Evolutionary conservation across 1,284 basidiomycete genomes (phyloP).

Genomic region (Sphaerobolus stellatus): DNA sequence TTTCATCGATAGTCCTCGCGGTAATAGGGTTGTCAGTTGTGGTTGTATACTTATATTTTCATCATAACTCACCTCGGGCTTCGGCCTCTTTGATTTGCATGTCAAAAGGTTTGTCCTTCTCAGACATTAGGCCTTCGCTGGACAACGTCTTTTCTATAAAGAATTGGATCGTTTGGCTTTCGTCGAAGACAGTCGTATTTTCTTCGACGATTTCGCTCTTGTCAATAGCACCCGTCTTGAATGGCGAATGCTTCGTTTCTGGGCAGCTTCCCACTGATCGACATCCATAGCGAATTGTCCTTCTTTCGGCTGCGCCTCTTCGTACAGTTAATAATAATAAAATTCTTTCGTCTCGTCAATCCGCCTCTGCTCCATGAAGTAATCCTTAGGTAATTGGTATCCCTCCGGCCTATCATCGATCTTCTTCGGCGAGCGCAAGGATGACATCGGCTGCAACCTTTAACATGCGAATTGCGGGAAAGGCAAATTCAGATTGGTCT

Average conservation of each 20-base stretch:
- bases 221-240: slow-evolving; percentile 88
- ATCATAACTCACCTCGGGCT: slow-evolving; percentile 65
- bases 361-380: slow-evolving; percentile 98
- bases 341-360: slow-evolving; percentile 97
- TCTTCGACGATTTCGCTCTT: slow-evolving; percentile 77
- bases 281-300: slow-evolving; percentile 96
- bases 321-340: slow-evolving; percentile 91
- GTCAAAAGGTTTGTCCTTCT: slow-evolving; percentile 85
- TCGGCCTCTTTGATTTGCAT: slow-evolving; percentile 92
- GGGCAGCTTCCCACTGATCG: slow-evolving; percentile 94
- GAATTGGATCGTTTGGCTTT: slow-evolving; percentile 95
- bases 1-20: slow-evolving; percentile 89
- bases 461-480: too few species aligned
- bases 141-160: slow-evolving; percentile 82
- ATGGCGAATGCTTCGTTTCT: slow-evolving; percentile 87
- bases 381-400: slow-evolving; percentile 94
- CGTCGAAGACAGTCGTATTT: slow-evolving; percentile 98
- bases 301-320: slow-evolving; percentile 83
- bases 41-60: neutral
- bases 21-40: slow-evolving; percentile 11
- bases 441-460: too few species aligned
- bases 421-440: too few species aligned
- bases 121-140: slow-evolving; percentile 69
- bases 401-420: slow-evolving; percentile 95
- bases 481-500: too few species aligned